Percentiles rank a stretch among this genome's conserved stretches.
Evolutionary conservation across 164 flowering plant species (phyloP).

Genomic region (Umbilicus rupestris): DNA sequence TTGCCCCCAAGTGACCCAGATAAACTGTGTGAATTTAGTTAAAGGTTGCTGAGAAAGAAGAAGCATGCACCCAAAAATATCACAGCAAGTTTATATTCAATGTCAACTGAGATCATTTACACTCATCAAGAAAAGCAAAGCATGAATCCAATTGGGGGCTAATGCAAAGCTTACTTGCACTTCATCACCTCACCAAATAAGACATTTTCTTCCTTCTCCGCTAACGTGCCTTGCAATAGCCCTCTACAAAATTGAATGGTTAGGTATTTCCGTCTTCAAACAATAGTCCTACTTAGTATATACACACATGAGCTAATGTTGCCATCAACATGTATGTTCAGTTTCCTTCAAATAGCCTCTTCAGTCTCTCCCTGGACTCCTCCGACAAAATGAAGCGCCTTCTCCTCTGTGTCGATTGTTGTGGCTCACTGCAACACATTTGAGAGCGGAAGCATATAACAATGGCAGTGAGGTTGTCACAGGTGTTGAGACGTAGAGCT

Average conservation of each 20-base stretch:
- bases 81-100: no score
- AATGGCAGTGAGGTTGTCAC: slow-evolving; percentile 5
- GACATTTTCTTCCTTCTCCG: neutral
- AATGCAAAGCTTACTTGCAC: neutral
- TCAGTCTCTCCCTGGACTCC: neutral
- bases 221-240: neutral
- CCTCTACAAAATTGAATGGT: slow-evolving; percentile 4
- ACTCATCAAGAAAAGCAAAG: neutral
- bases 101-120: no score
- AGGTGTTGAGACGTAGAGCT: neutral
- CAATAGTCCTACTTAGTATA: neutral
- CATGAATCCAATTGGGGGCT: neutral
- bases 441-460: neutral
- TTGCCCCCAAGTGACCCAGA: no score
- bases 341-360: neutral
- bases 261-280: neutral
- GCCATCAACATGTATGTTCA: neutral
- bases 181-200: neutral
- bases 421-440: neutral
- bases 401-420: neutral
- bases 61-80: no score
- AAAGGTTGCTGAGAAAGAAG: no score
- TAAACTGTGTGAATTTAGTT: no score
- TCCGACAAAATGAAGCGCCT: neutral
- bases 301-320: neutral